Evolutionary conservation across 164 flowering plant species (phyloP).

Genomic region (Cinnamomum chago): DNA sequence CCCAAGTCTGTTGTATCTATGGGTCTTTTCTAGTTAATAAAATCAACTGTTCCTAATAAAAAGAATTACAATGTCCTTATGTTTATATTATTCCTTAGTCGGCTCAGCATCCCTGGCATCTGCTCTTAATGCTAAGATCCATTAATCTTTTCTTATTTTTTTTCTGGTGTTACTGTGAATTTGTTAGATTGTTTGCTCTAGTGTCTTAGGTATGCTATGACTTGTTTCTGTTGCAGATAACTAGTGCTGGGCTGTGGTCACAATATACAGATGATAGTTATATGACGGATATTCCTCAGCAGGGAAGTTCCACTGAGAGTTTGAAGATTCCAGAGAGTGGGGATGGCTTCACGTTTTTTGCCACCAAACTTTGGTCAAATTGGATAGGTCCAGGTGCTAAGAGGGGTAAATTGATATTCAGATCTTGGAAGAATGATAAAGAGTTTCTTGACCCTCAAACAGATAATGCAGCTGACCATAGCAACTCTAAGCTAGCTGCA

Average conservation of each 20-base stretch:
- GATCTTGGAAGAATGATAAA: conserved; percentile 52
- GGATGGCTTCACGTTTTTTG: conserved; percentile 40
- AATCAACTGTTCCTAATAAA: too few relatives aligned
- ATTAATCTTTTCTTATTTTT: too few relatives aligned
- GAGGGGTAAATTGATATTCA: conserved; percentile 50
- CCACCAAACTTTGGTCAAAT: conserved; percentile 54
- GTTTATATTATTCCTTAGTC: too few relatives aligned
- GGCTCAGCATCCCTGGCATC: not conserved
- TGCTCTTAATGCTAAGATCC: not conserved
- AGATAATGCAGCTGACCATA: conserved; percentile 35
- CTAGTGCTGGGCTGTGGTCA: conserved; percentile 77
- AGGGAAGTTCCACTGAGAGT: conserved; percentile 18
- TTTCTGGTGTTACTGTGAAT: not conserved
- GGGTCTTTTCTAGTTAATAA: too few relatives aligned
- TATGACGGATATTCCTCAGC: conserved; percentile 22
- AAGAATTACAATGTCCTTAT: too few relatives aligned
- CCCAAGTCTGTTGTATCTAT: too few relatives aligned
- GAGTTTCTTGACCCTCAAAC: conserved; percentile 47
- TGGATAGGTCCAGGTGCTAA: conserved; percentile 61
- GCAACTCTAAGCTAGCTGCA: conserved; percentile 24
- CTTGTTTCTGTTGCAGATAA: conserved; percentile 47
- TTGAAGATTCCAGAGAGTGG: conserved; percentile 31
- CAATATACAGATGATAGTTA: conserved; percentile 36
- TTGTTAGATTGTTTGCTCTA: not conserved
- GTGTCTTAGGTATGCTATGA: not conserved